phyloP scores from a whole-genome alignment of 768 basidiomycete genomes.

The Boletus fagicola region DNA sequence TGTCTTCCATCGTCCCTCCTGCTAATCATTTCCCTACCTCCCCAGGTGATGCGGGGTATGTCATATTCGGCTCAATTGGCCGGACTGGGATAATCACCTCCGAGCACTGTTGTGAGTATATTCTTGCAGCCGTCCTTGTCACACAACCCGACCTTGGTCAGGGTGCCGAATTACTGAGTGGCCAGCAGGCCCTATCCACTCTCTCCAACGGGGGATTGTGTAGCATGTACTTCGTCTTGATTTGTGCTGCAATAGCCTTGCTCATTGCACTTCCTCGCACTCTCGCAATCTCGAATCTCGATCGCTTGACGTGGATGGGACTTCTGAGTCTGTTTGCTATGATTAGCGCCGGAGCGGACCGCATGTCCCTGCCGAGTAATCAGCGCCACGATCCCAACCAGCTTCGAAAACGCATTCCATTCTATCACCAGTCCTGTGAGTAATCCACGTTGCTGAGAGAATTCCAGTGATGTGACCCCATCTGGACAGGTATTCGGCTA shows the following conservation, averaged over 20 bases:
- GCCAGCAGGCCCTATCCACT: conserved; percentile 49
- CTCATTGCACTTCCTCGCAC: conserved; percentile 9
- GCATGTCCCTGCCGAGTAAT: conserved; percentile 33
- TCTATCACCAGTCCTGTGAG: conserved; percentile 6
- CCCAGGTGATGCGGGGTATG: conserved; percentile 5
- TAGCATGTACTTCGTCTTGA: conserved; percentile 42
- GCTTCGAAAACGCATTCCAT: conserved; percentile 37
- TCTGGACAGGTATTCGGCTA: conserved; percentile 1
- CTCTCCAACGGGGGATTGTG: conserved; percentile 51
- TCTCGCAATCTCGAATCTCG: no score
- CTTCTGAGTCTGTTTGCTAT: conserved; percentile 47
- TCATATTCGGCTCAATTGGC: conserved; percentile 3
- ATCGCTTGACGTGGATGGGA: conserved; percentile 43
- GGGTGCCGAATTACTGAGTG: conserved; percentile 37
- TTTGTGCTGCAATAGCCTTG: conserved; percentile 37
- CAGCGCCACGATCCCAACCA: conserved; percentile 37
- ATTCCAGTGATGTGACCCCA: not conserved
- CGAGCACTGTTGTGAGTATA: not conserved
- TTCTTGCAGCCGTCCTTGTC: not conserved
- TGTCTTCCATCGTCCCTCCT: not conserved
- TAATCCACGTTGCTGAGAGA: not conserved
- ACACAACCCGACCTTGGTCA: not conserved
- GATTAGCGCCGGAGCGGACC: conserved; percentile 49
- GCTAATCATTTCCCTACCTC: not conserved
- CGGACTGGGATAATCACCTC: not conserved